Evolutionary conservation across 2,329 filamentous ascomycete species (phyloP), one percentile per base, ranked within the genome.

Genomic region (Aspergillus flavus): DNA sequence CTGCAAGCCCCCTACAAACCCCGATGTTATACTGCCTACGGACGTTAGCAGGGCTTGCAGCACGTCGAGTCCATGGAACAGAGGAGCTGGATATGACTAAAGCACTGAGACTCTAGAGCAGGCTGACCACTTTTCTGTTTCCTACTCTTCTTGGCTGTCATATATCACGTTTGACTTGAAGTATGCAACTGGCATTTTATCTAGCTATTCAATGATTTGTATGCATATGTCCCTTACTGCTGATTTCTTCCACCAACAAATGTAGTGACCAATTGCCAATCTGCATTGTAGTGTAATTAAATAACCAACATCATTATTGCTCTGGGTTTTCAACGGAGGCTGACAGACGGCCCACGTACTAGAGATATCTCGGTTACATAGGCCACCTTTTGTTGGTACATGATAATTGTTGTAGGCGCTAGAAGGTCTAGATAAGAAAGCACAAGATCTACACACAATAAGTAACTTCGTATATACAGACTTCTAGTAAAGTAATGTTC

Each of bases 1-100:
- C 32, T 34, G 5, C 11, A 34, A 26, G 6, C 11, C 36, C 2
- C 39, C 12, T 73, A 71, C 41, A 43, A 73, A 74, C 26, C 68
- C 73, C n/a, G 73, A 74, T 19, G 69, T 72, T 46, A 19, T 21
- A 50, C 19, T 53, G 6, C 32, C 54, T 30, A 14, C 32, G 3
- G 32, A 57, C 10, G n/a, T 36, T 23, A 80, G 76, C 68, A 75
- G 82, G 63, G 70, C 77, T 64, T 79, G 82, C 66, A 83, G 84
- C 70, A 87, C 81, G 72, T 73, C 83, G 43, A 87, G 84, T 77
- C 86, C 86, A 56, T 89, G 86, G 87, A 86, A 89, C 75, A 77
- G 86, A 72, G 87, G 87, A 45, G 87, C 87, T 34, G 87, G 87
- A 36, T 89, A 88, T 69, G 86, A 88, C 12, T 9, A 11, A n/a